Base-by-base conservation (phyloP, 148 eudicot species). In the Oxyria digyna region DNA sequence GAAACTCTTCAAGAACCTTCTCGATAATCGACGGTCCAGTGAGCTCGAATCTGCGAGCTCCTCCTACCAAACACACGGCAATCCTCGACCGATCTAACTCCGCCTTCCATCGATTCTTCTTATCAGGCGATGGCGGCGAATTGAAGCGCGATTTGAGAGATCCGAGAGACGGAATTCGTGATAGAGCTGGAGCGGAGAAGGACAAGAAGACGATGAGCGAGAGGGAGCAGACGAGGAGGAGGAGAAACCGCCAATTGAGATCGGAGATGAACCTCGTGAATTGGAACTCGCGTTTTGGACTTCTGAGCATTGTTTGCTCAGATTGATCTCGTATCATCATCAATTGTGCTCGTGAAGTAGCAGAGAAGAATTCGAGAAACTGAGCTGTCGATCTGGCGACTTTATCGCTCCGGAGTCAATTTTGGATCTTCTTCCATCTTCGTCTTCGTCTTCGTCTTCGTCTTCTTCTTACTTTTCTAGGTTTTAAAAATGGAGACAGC, bases 41-140 rank as follows among this genome's bases (percentile, higher is more conserved):
- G 1, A 94, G 82, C 74, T 94, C 97, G 55, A 94, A 90, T 71
- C 99, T 63, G 59, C 99, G 54, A 0, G 97, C 99, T 18, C 97
- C 99, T 0, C 98, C 98, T 1, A 90, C 98, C 50, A 94, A 62
- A 35, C 98, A 94, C 8, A 90, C 90, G 18, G 97, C 98, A 0
- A 94, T 86, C 59, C 85, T 83, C 1, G 97, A 66, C 79, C 78
- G 74, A 27, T 69, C 62, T 65, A 77, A 26, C 69, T 74, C 85
- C 37, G 21, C 52, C 68, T 72, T 80, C 69, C 45, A 8, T 59
- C 6, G 48, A 42, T 13, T 24, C 7, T 14, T 10, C 7, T 49
- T 15, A 33, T 17, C 20, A 7, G 43, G 64, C 4, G 42, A 21
- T 9, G 65, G 41, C 15, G 62, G 24, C 6, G 46, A 27, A 32